phyloP scores from a whole-genome alignment of 2,329 filamentous ascomycete species.

The Cladorrhinum sp. region DNA sequence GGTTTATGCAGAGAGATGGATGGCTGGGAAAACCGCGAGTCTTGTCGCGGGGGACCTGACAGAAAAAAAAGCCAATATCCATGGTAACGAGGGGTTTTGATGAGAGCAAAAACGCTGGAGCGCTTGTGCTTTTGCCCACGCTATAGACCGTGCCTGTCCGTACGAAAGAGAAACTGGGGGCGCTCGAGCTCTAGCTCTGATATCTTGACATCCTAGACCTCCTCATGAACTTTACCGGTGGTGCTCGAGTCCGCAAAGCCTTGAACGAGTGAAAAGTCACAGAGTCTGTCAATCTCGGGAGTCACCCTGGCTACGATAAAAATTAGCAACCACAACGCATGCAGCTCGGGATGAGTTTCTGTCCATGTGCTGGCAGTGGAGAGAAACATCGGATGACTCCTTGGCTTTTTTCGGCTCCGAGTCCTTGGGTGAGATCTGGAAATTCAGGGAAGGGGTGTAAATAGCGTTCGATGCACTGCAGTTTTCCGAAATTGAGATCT shows the following conservation, averaged over 20 bases:
- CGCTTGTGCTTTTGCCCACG: not conserved
- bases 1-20: not conserved
- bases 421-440: not conserved
- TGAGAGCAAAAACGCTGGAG: not conserved
- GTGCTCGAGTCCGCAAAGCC: not conserved
- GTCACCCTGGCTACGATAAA: not conserved
- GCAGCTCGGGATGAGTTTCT: not conserved
- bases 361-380: not conserved
- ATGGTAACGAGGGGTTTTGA: not conserved
- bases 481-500: not conserved
- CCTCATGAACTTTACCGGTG: not conserved
- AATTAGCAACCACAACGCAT: not conserved
- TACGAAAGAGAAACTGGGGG: not conserved
- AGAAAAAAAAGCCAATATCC: not conserved
- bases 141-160: not conserved
- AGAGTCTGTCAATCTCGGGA: not conserved
- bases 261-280: not conserved
- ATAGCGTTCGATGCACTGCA: not conserved
- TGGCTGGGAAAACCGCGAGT: not conserved
- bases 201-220: not conserved
- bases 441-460: not conserved
- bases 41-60: not conserved
- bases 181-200: not conserved
- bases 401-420: not conserved
- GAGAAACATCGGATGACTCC: not conserved